Evolutionary conservation across 768 basidiomycete genomes (phyloP).

Genomic region (Clitopilus hobsonii): DNA sequence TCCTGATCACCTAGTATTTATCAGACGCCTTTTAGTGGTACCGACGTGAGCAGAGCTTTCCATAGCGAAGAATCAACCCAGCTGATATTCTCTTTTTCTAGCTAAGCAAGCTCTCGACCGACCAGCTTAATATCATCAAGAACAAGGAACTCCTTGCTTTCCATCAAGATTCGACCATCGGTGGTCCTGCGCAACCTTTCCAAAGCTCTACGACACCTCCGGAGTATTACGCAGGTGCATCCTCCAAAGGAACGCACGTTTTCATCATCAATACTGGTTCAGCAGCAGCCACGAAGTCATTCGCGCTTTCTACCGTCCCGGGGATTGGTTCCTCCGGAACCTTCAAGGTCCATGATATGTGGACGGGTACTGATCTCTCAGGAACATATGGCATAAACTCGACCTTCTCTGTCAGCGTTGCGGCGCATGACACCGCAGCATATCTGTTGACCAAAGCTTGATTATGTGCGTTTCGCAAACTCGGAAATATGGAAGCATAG

Average conservation of each 20-base stretch:
- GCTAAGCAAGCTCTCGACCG: constrained; percentile 33
- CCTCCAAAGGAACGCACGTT: constrained; percentile 46
- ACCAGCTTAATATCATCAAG: constrained; percentile 42
- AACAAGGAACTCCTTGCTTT: constrained; percentile 52
- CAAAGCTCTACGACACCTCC: constrained; percentile 37
- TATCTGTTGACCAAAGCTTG: constrained; percentile 31
- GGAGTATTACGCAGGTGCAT: constrained; percentile 47
- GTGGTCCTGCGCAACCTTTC: constrained; percentile 46
- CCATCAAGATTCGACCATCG: constrained; percentile 43
- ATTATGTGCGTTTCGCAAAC: no score
- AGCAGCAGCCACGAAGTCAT: constrained; percentile 35
- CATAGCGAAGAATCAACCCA: no score
- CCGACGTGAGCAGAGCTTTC: constrained; percentile 36
- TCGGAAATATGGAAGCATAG: no score
- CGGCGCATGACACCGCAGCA: constrained; percentile 49
- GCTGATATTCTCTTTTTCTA: constrained; percentile 10
- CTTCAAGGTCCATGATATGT: constrained; percentile 51
- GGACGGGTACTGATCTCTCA: constrained; percentile 37
- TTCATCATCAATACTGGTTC: constrained; percentile 49
- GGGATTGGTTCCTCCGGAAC: constrained; percentile 32
- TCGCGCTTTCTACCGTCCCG: constrained; percentile 43
- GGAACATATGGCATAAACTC: constrained; percentile 30
- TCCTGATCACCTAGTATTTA: not conserved
- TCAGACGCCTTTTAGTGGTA: constrained; percentile 22
- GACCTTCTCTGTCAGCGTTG: constrained; percentile 35